A percentile compares a stretch with the other conserved stretches of the same genome.
These are phyloP conservation scores for Colletotrichum lentis DNA, from an alignment of 2,329 filamentous ascomycete species.

Conservation along the genomic window DNA sequence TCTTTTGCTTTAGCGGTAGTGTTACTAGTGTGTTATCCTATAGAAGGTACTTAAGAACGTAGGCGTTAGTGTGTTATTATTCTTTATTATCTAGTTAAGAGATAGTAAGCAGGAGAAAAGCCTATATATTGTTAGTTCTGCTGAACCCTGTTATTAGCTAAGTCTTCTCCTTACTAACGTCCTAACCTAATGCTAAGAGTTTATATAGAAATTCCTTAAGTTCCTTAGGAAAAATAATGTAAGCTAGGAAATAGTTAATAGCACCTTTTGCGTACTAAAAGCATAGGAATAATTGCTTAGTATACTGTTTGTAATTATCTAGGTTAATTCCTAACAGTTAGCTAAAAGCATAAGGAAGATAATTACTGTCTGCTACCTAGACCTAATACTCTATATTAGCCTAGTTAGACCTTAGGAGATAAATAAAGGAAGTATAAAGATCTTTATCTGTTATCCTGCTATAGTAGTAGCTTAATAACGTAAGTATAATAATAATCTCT, in stretches of 20 bases:
- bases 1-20: slow-evolving; percentile 39
- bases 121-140: slow-evolving; percentile 70
- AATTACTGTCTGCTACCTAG: slow-evolving; percentile 53
- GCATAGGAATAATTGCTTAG: slow-evolving; percentile 58
- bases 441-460: slow-evolving; percentile 62
- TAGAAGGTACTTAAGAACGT: slow-evolving; percentile 68
- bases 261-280: slow-evolving; percentile 61
- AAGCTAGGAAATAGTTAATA: slow-evolving; percentile 70
- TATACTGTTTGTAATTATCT: slow-evolving; percentile 60
- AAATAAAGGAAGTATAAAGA: slow-evolving; percentile 57
- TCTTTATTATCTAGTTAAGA: slow-evolving; percentile 61
- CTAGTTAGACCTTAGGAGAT: slow-evolving; percentile 61
- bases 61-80: slow-evolving; percentile 72
- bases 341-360: slow-evolving; percentile 49
- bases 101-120: slow-evolving; percentile 64
- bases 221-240: slow-evolving; percentile 67
- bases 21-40: slow-evolving; percentile 58
- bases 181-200: slow-evolving; percentile 72
- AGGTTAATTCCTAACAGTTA: slow-evolving; percentile 65
- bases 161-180: slow-evolving; percentile 60
- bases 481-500: slow-evolving; percentile 65
- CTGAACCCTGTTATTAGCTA: slow-evolving; percentile 72
- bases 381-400: slow-evolving; percentile 58
- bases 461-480: slow-evolving; percentile 65
- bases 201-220: slow-evolving; percentile 70